Conservation (phyloP, 2,329 filamentous ascomycete genomes). For the Pyrenophora tritici-repentis region DNA sequence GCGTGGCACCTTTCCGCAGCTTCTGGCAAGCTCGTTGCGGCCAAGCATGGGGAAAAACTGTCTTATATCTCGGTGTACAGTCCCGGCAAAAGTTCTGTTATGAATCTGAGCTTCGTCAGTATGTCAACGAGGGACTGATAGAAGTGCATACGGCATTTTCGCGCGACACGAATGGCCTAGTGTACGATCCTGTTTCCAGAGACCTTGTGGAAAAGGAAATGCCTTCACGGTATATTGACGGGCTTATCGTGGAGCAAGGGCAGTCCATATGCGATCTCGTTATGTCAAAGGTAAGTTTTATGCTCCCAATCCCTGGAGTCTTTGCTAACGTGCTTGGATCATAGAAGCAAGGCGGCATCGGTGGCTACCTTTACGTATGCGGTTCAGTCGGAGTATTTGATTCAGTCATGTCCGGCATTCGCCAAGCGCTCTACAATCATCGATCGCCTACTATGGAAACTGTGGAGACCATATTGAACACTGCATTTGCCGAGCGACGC, state of each 20-base stretch:
- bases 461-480: constrained; percentile 27
- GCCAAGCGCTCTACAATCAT: constrained; percentile 56
- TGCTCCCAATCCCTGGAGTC: neutral
- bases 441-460: constrained; percentile 30
- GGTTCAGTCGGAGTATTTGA: constrained; percentile 58
- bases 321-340: neutral
- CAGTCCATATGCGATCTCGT: constrained; percentile 59
- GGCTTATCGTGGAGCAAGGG: constrained; percentile 58
- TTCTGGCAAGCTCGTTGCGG: constrained; percentile 33
- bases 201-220: constrained; percentile 58
- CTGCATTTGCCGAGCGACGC: constrained; percentile 31
- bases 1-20: constrained; percentile 31
- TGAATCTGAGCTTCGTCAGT: constrained; percentile 29
- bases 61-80: constrained; percentile 29
- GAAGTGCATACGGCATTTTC: constrained; percentile 61
- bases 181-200: constrained; percentile 49
- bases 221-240: constrained; percentile 59
- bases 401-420: constrained; percentile 61
- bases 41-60: constrained; percentile 25
- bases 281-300: constrained; percentile 54
- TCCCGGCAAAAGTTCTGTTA: constrained; percentile 32
- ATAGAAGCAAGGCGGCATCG: constrained; percentile 21
- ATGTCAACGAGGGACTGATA: constrained; percentile 54
- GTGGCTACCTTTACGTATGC: constrained; percentile 55
- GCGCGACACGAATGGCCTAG: constrained; percentile 55